phyloP scores from a whole-genome alignment of 306 rosid genomes.

The Senna siamea region DNA sequence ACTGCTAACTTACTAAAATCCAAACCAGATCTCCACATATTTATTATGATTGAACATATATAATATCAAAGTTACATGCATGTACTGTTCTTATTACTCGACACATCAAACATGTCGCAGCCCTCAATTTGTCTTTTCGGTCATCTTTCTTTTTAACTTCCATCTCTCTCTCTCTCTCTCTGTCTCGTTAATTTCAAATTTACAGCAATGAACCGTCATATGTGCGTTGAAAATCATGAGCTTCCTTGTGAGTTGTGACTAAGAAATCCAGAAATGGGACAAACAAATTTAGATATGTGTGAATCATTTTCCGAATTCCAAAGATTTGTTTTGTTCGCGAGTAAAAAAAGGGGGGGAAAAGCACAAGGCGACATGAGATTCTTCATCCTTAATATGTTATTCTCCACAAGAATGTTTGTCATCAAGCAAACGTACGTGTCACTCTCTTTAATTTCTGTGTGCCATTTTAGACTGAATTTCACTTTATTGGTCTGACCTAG shows the following conservation, averaged over 20 bases:
- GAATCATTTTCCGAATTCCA: slow-evolving; percentile 38
- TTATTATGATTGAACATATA: neutral
- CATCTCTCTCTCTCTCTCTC: neutral
- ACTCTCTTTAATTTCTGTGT: no score
- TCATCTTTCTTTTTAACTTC: neutral
- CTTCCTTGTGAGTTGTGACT: neutral
- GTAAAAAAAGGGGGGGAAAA: neutral
- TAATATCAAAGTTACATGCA: slow-evolving; percentile 1
- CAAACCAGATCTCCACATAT: no score
- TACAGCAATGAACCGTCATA: neutral
- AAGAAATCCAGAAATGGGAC: neutral
- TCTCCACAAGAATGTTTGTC: no score
- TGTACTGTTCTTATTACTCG: neutral
- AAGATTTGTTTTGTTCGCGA: neutral
- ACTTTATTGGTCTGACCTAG: no score
- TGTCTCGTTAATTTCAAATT: neutral
- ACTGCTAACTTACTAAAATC: neutral
- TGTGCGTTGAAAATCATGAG: neutral
- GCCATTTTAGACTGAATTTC: no score
- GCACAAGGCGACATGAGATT: neutral
- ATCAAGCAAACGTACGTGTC: no score
- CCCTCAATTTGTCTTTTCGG: neutral
- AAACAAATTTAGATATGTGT: neutral
- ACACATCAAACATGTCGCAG: neutral
- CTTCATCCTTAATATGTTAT: no score